Conservation (phyloP, 768 basidiomycete genomes). For the Hebeloma cylindrosporum region DNA sequence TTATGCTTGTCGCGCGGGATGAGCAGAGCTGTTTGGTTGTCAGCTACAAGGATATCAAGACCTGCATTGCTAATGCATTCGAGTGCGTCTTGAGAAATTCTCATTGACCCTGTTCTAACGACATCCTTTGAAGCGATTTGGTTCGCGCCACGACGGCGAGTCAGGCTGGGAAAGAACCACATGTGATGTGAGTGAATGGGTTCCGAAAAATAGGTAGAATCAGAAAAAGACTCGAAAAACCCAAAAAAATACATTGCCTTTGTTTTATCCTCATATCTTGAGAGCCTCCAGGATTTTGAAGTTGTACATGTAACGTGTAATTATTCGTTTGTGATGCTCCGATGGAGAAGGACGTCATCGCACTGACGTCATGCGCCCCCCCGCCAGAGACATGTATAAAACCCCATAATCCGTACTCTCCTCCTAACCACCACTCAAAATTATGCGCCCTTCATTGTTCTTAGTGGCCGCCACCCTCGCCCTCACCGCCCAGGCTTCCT, state of each 20-base stretch:
- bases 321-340: not conserved
- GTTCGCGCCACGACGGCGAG: slow-evolving; percentile 31
- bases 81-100: slow-evolving; percentile 47
- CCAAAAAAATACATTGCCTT: slow-evolving; percentile 34
- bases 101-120: not conserved
- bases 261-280: slow-evolving; percentile 2
- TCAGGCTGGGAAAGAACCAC: slow-evolving; percentile 15
- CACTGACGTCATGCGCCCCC: slow-evolving; percentile 20
- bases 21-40: slow-evolving; percentile 96
- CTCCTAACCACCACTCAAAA: slow-evolving; percentile 4
- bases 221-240: slow-evolving; percentile 64
- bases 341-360: slow-evolving; percentile 15
- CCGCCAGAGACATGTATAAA: slow-evolving; percentile 23
- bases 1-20: slow-evolving; percentile 94
- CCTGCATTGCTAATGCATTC: slow-evolving; percentile 82
- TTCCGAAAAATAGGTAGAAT: slow-evolving; percentile 65
- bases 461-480: slow-evolving; percentile 26
- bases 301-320: slow-evolving; percentile 5
- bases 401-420: not conserved
- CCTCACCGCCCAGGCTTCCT: slow-evolving; percentile 46
- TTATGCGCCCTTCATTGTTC: slow-evolving; percentile 25
- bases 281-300: not conserved
- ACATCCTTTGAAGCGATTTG: slow-evolving; percentile 47
- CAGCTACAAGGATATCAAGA: slow-evolving; percentile 88
- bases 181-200: slow-evolving; percentile 10